Percentiles rank a stretch among this genome's conserved stretches.
phyloP scores from a whole-genome alignment of 2,329 filamentous ascomycete genomes.

The Colletotrichum sidae region DNA sequence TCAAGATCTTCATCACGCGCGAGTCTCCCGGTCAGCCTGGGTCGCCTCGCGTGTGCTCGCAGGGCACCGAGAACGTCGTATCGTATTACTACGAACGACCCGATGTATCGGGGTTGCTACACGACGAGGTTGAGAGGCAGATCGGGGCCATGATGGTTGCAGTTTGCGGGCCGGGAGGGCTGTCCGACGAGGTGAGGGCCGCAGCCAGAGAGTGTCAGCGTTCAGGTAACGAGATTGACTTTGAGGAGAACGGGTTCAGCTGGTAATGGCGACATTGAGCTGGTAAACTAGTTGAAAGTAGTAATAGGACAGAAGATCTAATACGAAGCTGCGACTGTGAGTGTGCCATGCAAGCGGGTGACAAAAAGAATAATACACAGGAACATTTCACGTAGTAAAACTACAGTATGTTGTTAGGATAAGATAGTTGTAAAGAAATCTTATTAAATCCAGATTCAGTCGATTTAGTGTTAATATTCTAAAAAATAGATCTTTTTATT shows the following conservation, averaged over 20 bases:
- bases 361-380: no score
- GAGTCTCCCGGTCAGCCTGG: conserved; percentile 63
- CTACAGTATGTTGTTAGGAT: no score
- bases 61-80: conserved; percentile 69
- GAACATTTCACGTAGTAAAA: no score
- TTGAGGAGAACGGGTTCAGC: conserved; percentile 66
- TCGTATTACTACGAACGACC: conserved; percentile 78
- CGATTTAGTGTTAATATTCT: no score
- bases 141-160: conserved; percentile 76
- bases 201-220: conserved; percentile 60
- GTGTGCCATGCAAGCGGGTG: no score
- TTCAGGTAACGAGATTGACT: conserved; percentile 60
- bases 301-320: no score
- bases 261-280: not conserved
- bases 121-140: conserved; percentile 71
- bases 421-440: no score
- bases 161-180: conserved; percentile 66
- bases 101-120: conserved; percentile 70
- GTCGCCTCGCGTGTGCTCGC: conserved; percentile 51
- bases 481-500: no score
- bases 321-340: no score
- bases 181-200: conserved; percentile 66
- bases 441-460: no score
- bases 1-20: conserved; percentile 77
- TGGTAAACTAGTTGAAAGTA: no score